phyloP scores from a whole-genome alignment of 306 rosid genomes.

The Sechiopsis laciniata region DNA sequence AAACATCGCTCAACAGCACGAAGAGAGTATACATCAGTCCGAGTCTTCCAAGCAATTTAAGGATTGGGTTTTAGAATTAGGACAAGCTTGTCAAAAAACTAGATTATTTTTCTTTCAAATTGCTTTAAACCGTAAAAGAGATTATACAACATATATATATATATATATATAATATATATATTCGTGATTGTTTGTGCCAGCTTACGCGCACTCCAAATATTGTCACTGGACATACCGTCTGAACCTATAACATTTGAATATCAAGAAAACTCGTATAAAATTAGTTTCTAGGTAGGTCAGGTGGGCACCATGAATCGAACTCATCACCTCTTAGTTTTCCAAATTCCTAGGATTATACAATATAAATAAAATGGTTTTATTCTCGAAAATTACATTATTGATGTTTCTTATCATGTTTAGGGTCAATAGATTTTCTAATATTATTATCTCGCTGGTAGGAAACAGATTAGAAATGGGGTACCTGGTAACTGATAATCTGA shows the following conservation, averaged over 20 bases:
- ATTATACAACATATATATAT: no score
- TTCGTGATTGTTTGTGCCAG: no score
- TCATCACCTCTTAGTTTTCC: no score
- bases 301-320: no score
- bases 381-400: not conserved
- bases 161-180: no score
- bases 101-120: not conserved
- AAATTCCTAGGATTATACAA: not conserved
- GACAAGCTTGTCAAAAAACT: not conserved
- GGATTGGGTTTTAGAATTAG: not conserved
- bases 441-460: not conserved
- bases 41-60: not conserved
- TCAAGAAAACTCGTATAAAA: no score
- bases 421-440: not conserved
- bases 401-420: not conserved
- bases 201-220: no score
- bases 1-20: not conserved
- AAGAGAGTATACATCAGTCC: not conserved
- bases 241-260: no score
- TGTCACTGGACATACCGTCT: no score
- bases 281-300: no score
- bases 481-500: conserved; percentile 65
- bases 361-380: not conserved
- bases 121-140: no score
- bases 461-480: conserved; percentile 30